A percentile compares a stretch with the other conserved stretches of the same genome.
Evolutionary conservation across 345 rosid genomes (phyloP).

Genomic region (Trapa bicornis): DNA sequence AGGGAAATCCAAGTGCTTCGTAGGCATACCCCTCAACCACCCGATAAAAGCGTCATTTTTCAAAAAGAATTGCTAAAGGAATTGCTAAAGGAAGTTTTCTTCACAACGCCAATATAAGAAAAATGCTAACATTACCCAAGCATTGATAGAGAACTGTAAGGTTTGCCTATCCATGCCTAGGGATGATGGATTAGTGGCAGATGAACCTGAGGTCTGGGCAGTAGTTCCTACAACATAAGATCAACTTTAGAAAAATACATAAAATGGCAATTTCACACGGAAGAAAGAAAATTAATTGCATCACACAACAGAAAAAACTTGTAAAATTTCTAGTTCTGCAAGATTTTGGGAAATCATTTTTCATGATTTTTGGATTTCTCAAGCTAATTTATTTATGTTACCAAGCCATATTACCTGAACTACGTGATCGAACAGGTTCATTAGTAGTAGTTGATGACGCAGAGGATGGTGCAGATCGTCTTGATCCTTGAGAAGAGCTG

Average conservation of each 20-base stretch:
- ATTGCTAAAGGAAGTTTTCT: background rate
- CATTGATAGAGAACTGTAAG: conserved; percentile 90
- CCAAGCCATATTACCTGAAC: conserved; percentile 6
- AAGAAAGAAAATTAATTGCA: background rate
- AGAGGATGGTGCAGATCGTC: conserved; percentile 46
- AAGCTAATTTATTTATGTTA: background rate
- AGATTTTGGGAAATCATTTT: background rate
- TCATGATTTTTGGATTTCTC: background rate
- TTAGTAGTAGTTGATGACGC: conserved; percentile 29
- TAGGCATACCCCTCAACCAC: too few relatives aligned
- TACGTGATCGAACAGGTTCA: background rate
- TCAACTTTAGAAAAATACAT: background rate
- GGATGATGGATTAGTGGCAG: conserved; percentile 47
- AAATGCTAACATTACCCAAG: conserved; percentile 55
- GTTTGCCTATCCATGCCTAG: conserved; percentile 85
- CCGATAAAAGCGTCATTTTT: too few relatives aligned
- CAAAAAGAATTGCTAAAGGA: background rate
- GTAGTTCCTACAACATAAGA: conserved; percentile 39
- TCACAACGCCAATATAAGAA: background rate
- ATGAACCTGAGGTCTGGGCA: conserved; percentile 48
- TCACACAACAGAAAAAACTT: background rate
- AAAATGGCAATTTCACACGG: background rate
- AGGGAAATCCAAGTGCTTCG: too few relatives aligned
- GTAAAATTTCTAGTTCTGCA: background rate
- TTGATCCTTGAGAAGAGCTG: conserved; percentile 45